Percentiles rank a stretch among this genome's conserved stretches.
Evolutionary conservation across 225 moss, liverwort and hornwort species (phyloP).

Genomic region (Polytrichum formosum): DNA sequence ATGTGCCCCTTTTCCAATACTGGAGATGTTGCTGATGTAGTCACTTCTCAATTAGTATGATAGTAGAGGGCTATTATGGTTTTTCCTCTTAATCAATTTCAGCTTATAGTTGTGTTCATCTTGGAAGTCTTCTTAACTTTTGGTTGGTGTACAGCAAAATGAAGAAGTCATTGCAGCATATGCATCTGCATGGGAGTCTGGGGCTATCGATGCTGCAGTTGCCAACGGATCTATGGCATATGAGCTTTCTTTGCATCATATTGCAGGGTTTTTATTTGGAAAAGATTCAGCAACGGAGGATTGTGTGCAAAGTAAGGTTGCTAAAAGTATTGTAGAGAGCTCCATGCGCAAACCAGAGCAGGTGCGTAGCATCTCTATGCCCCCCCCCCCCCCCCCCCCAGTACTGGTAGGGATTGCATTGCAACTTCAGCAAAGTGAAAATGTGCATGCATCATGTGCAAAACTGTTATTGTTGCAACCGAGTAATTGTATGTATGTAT

Average conservation of each 20-base stretch:
- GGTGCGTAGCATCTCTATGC: constrained; percentile 5
- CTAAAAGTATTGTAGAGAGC: constrained; percentile 14
- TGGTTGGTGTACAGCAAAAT: constrained; percentile 19
- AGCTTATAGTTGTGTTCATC: not conserved
- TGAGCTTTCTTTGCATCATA: constrained; percentile 23
- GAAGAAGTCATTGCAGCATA: constrained; percentile 22
- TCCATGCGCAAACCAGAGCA: constrained; percentile 13
- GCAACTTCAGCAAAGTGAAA: not conserved
- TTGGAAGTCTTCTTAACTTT: not conserved
- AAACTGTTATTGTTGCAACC: not conserved
- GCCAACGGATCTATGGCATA: constrained; percentile 18
- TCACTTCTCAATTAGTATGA: not conserved
- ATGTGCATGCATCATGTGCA: not conserved
- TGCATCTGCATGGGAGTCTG: constrained; percentile 34
- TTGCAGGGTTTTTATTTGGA: constrained; percentile 34
- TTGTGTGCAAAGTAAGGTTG: constrained; percentile 9
- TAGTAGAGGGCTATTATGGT: not conserved
- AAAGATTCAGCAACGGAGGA: constrained; percentile 9
- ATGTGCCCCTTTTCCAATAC: not conserved
- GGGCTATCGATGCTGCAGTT: constrained; percentile 6
- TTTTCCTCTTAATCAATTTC: not conserved
- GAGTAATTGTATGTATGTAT: not conserved
- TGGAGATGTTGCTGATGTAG: not conserved
- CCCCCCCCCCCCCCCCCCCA: not conserved
- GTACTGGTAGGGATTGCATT: not conserved